Evolutionary conservation across 2,329 filamentous ascomycete genomes (phyloP), one percentile per base, ranked within the genome.

Genomic region (Microcyclospora tardicrescens): DNA sequence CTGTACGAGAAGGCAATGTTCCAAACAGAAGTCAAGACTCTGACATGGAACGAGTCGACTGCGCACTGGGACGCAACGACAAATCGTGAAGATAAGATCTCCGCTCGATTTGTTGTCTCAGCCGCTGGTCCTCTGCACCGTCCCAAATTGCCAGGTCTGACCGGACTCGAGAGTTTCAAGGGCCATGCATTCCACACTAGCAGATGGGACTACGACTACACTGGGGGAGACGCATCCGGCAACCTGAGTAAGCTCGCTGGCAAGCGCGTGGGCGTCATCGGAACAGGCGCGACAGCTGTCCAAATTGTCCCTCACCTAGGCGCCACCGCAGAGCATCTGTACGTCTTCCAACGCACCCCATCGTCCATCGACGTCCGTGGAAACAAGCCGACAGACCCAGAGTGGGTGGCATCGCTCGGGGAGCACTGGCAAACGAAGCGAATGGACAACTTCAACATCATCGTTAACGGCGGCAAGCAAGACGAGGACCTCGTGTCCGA

Each of bases 401-500:
- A 62, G 36, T 75, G 63, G 59, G 54, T 65, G 2, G 47, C 45
- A 3, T 44, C 53, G 11, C 49, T 53, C 2, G 71, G 71, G 5
- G 19, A 24, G 19, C 19, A 24, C 5, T 77, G 73, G 74, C 67
- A 72, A 44, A 44, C 48, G 10, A 57, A 61, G 33, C 63, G 72
- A 13, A 57, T 58, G 42, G 40, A 54, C 16, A 75, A 73, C 49
- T 65, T 68, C 40, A 54, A 64, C 44, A 48, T 42, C 2, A 53
- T 58, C 35, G 40, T 69, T 16, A 57, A 55, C 27, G 60, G 61
- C 27, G 44, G 49, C 2, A 47, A 56, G 39, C 58, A 63, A 2
- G 54, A 56, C 10, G 50, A 53, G 3, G 56, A 75, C 46, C 47
- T 73, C 28, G 63, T 75, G 2, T 44, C 59, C 15, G 72, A 77